These are phyloP conservation scores for Eucalyptus shirleyi DNA, from an alignment of 345 rosid species.

Conservation along the genomic window DNA sequence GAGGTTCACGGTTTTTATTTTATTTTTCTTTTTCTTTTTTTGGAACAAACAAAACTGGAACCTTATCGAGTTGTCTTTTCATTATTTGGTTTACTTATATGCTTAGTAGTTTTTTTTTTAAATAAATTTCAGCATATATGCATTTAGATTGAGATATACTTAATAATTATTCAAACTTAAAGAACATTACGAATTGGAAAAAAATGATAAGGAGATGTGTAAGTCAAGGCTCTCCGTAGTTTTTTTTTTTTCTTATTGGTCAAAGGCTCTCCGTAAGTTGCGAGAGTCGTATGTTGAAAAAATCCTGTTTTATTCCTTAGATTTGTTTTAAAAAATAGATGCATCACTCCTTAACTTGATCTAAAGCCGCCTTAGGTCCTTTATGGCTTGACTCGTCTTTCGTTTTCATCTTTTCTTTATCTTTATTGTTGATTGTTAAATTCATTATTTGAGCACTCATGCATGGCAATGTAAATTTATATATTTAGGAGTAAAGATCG, in stretches of 20 bases:
- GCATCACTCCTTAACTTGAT: background rate
- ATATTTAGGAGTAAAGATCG: background rate
- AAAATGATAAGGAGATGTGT: background rate
- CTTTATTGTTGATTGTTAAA: background rate
- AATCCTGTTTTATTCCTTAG: background rate
- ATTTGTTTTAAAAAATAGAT: background rate
- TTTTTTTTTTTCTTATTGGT: too few relatives aligned
- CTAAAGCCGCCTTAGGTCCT: background rate
- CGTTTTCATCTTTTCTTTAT: background rate
- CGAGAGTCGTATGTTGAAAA: background rate
- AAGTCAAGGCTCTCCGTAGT: background rate
- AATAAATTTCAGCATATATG: background rate
- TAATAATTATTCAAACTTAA: background rate
- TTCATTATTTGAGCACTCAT: background rate
- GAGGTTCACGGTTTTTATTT: too few relatives aligned
- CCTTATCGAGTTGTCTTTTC: too few relatives aligned
- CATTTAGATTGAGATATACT: background rate
- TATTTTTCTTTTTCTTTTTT: too few relatives aligned
- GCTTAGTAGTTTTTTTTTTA: background rate
- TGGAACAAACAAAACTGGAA: too few relatives aligned
- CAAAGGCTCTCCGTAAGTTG: background rate
- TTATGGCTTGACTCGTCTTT: background rate
- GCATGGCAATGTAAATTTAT: background rate
- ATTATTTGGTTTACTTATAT: background rate
- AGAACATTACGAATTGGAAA: background rate